phyloP scores from a whole-genome alignment of 768 basidiomycete genomes.

The Trametes elegans region DNA sequence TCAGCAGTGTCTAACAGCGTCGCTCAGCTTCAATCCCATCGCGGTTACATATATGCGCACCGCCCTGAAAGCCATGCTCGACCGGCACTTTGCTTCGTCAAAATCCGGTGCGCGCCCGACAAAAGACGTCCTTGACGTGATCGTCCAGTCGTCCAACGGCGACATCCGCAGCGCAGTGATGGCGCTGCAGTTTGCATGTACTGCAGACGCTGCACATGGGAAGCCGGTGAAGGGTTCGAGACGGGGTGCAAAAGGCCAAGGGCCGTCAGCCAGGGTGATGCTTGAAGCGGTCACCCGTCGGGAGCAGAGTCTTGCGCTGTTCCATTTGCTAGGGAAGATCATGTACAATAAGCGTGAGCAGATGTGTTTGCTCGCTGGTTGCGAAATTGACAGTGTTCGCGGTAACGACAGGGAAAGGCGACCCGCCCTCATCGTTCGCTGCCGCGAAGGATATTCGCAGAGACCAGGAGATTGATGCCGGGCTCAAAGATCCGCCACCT shows the following conservation, averaged over 20 bases:
- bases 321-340: conserved; percentile 91
- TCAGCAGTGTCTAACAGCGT: neutral
- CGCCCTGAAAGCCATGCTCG: conserved; percentile 64
- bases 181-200: conserved; percentile 84
- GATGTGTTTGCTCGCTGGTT: too few relatives aligned
- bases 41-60: conserved; percentile 82
- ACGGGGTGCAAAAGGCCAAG: conserved; percentile 31
- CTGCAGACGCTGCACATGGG: conserved; percentile 33
- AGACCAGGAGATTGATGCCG: conserved; percentile 55
- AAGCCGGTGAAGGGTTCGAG: conserved; percentile 15
- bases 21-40: conserved; percentile 86
- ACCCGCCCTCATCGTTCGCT: conserved; percentile 54
- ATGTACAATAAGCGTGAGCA: conserved; percentile 90
- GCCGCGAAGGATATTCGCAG: conserved; percentile 61
- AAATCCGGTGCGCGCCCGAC: conserved; percentile 40
- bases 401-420: conserved; percentile 80
- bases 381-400: too few relatives aligned
- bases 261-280: conserved; percentile 34
- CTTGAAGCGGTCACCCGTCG: conserved; percentile 76
- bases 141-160: conserved; percentile 80
- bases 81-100: conserved; percentile 43
- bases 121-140: conserved; percentile 67
- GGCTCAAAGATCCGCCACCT: conserved; percentile 50
- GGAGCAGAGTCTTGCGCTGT: conserved; percentile 84
- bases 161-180: conserved; percentile 94